Percentiles rank a stretch among this genome's conserved stretches.
These are phyloP conservation scores for Xerocomellus chrysenteron DNA, from an alignment of 768 basidiomycete species.

Conservation along the genomic window DNA sequence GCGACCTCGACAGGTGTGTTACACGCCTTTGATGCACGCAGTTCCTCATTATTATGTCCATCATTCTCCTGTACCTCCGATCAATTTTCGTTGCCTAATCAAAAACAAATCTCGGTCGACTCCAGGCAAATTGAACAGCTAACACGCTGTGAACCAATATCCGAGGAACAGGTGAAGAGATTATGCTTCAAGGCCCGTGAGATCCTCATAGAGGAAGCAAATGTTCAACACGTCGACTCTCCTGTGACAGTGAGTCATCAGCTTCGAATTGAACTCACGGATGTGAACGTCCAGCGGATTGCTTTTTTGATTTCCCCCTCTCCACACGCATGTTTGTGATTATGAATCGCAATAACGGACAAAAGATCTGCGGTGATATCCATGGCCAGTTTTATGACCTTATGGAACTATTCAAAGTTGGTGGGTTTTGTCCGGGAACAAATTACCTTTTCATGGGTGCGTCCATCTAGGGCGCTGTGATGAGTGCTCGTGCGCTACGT, in stretches of 20 bases:
- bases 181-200: slow-evolving; percentile 95
- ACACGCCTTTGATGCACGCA: slow-evolving; percentile 31
- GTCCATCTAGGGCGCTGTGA: slow-evolving; percentile 21
- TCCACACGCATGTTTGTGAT: slow-evolving; percentile 2
- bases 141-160: slow-evolving; percentile 90
- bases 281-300: slow-evolving; percentile 1
- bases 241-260: slow-evolving; percentile 79
- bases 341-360: slow-evolving; percentile 5
- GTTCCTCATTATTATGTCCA: slow-evolving; percentile 20
- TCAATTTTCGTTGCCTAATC: slow-evolving; percentile 20
- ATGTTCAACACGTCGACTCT: slow-evolving; percentile 93
- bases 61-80: slow-evolving; percentile 25
- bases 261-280: neutral
- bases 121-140: slow-evolving; percentile 92
- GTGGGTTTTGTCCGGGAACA: slow-evolving; percentile 88
- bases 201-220: slow-evolving; percentile 96
- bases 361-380: slow-evolving; percentile 90
- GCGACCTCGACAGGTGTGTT: slow-evolving; percentile 57
- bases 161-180: slow-evolving; percentile 93
- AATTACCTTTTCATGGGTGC: slow-evolving; percentile 96
- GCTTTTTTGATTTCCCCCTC: neutral
- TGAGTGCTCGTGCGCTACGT: slow-evolving; percentile 4
- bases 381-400: slow-evolving; percentile 97
- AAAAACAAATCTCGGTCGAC: slow-evolving; percentile 14
- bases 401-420: slow-evolving; percentile 92